Evolutionary conservation across 371 early-diverging fungal genomes (phyloP), one percentile per base, ranked within the genome.

Genomic region (Mucor mucedo): DNA sequence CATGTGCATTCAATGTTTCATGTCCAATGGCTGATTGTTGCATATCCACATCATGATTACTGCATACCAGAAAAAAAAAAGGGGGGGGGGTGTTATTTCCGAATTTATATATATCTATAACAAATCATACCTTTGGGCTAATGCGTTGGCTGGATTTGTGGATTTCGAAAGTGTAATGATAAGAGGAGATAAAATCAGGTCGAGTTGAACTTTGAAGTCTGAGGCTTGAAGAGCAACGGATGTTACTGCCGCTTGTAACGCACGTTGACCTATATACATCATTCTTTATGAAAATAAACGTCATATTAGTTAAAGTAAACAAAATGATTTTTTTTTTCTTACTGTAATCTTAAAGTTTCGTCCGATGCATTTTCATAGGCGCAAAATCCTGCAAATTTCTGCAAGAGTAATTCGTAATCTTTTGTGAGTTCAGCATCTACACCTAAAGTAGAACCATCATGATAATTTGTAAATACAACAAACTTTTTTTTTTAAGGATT

Each of bases 401-500:
- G 68, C 16, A 81, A 50, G 3, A 81, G 55, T 14, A 40, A 40
- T 62, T 83, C 81, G 71, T 90, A 93, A 33, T 85, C 71, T 3
- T 55, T 65, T 2, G 84, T 79, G 55, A 93, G 86, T 55, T 91
- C 92, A 10, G 75, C 61, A 70, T 92, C 92, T 5, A 91, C 83
- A 29, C 85, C 84, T 2, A 88, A 69, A 6, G 85, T 87, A 4
- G 89, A 82, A 5, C 93, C 91, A 62, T 87, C 84, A 64, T 87
- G 81, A 58, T 88, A 77, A 27, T 66, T 58, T 63, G 90, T 87
- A 71, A 93, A 93, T 38, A 78, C 65, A 5, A 89, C 78, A 69
- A 93, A 92, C 89, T 92, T 21, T 21, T 21, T 21, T 21, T 21
- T 21, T 71, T 5, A 11, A 2, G 29, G 1, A 58, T 47, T 10